Base-by-base conservation (phyloP, 345 rosid species). In the Aurinia saxatilis region DNA sequence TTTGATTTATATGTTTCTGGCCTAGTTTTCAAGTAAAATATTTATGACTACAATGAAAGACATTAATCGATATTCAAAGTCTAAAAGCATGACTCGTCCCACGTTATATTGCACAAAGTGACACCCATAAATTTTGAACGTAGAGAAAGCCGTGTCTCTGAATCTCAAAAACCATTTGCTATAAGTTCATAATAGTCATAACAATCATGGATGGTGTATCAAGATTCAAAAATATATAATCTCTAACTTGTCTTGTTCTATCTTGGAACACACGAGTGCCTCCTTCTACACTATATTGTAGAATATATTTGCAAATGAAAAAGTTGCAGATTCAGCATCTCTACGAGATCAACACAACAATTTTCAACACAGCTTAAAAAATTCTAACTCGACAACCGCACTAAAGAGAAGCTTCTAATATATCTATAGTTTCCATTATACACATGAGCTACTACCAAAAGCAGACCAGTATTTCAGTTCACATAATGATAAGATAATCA, bases 371-470 rank as follows among this genome's bases (percentile, higher is more conserved):
- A 46, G 18, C 27, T 46, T 52, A 25, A 44, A 25, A 16, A 15
- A 17, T 27, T 21, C 17, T 33, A 47, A 48, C 44, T 12, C 30
- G 0, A 18, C 8, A 39, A 17, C 50, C 17, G 16, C 6, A 10
- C 14, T 46, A 46, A 35, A 23, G 19, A 60, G 66, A 60, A 12
- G 53, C 41, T 53, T 45, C 34, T 29, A 52, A 34, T 15, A 16
- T 66, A 41, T 27, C 57, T 48, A 38, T 48, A 67, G 17, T 39
- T 57, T 40, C 42, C 17, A 57, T 50, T 57, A 58, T 19, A 50
- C 5, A 50, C 50, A 27, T 7, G 23, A 49, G 51, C 50, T 57
- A 49, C 14, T 29, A 48, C 27, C 7, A 37, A 36, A 19, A 23
- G 30, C 25, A 53, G 25, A 55, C 18, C 10, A 52, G 19, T 19